Base-by-base conservation (phyloP, 2,329 filamentous ascomycete genomes). In the Ophiostoma sp. region DNA sequence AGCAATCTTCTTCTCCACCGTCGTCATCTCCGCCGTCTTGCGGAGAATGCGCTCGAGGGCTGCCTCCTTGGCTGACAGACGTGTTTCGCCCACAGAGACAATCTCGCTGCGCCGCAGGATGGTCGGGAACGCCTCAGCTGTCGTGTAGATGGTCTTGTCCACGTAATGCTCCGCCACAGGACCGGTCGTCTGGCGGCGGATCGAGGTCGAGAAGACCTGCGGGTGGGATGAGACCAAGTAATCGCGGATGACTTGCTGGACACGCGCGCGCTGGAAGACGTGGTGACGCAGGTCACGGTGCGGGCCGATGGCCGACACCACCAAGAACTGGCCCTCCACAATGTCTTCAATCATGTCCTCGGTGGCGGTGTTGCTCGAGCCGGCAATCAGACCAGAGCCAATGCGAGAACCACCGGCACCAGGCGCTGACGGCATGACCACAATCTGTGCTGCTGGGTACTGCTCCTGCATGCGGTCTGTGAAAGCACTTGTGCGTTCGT, bases 381-480 rank as follows among this genome's bases (percentile, higher is more conserved):
- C 52, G 15, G 50, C 66, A 28, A 73, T 69, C 17, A 45, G 12
- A 3, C 63, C 70, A 9, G 72, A 69, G 3, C 70, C 74, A 2
- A 74, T 33, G 3, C 75, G 74, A 1, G 71, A 70, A 11, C 70
- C 66, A 7, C 36, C 73, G 1, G 69, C 61, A 5, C 68, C 68
- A 0, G 74, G 28, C 15, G 63, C 33, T 2, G 75, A 28, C 25
- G 75, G 61, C 8, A 76, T 75, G 22, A 76, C 75, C 57, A 97
- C 85, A 74, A 98, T 91, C 78, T 96, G 92, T 2, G 95, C 95
- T 1, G 92, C 86, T 3, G 95, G 95, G 79, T 97, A 94, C 78
- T 97, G 91, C 80, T 95, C 92, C 79, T 97, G 95, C 89, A 98
- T 93, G 69, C 93, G 92, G 80, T 98, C 95, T 1, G 93, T 93